A percentile compares a stretch with the other conserved stretches of the same genome.
phyloP scores from a whole-genome alignment of 345 rosid genomes.

The Balakata baccata region DNA sequence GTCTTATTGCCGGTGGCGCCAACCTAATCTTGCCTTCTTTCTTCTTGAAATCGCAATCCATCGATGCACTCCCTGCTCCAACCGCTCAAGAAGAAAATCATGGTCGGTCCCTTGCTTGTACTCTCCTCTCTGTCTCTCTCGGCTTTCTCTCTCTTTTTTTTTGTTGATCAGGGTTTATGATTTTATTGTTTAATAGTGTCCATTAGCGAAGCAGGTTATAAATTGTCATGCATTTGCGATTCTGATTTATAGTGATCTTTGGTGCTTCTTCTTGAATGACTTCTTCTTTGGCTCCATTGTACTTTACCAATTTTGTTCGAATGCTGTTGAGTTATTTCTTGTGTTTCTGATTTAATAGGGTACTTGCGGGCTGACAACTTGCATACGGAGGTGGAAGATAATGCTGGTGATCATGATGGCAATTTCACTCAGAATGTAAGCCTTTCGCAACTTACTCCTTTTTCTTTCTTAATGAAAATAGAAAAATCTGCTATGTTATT shows the following conservation, averaged over 20 bases:
- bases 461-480: background rate
- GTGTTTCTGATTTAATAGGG: conserved; percentile 1
- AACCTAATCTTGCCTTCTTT: conserved; percentile 58
- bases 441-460: background rate
- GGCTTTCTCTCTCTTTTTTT: background rate
- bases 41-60: conserved; percentile 43
- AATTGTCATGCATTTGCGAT: background rate
- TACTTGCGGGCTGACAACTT: conserved; percentile 27
- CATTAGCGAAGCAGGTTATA: background rate
- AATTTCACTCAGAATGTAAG: conserved; percentile 37
- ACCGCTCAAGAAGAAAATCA: conserved; percentile 19
- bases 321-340: background rate
- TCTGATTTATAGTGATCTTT: background rate
- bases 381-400: conserved; percentile 30
- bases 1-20: conserved; percentile 65
- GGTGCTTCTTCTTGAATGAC: background rate
- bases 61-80: conserved; percentile 38
- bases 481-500: background rate
- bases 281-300: background rate
- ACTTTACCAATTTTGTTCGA: background rate
- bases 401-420: conserved; percentile 19
- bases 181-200: conserved; percentile 22
- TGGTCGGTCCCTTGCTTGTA: conserved; percentile 29
- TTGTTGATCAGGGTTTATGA: background rate
- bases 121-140: background rate